These are phyloP conservation scores for Paraconiothyrium sp. DNA, from an alignment of 2,329 filamentous ascomycete species.

Conservation along the genomic window DNA sequence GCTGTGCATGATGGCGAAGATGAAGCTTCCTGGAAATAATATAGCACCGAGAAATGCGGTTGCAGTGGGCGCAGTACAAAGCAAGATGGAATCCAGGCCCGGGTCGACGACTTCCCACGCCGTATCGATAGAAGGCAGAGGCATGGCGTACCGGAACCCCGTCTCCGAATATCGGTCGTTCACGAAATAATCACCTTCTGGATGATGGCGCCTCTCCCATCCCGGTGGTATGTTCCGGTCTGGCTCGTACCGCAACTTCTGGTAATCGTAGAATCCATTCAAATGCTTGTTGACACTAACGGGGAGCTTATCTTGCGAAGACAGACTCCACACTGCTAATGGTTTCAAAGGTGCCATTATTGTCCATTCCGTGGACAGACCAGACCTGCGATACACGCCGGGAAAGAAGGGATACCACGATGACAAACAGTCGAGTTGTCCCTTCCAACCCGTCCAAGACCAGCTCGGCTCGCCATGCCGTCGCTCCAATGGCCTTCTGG, in stretches of 20 bases:
- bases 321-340: neutral
- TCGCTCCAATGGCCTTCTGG: neutral
- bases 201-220: slow-evolving; percentile 11
- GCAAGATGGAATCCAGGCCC: neutral
- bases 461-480: slow-evolving; percentile 17
- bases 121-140: neutral
- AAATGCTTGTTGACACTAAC: neutral
- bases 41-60: neutral
- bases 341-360: neutral
- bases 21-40: neutral
- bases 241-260: neutral
- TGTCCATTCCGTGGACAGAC: neutral
- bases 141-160: slow-evolving; percentile 5
- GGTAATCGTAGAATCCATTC: slow-evolving; percentile 16
- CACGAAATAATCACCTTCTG: slow-evolving; percentile 10
- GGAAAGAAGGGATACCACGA: slow-evolving; percentile 11
- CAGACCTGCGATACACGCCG: slow-evolving; percentile 1
- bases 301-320: neutral
- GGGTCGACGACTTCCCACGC: neutral
- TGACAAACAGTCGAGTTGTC: slow-evolving; percentile 1
- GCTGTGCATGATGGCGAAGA: neutral
- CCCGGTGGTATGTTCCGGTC: neutral
- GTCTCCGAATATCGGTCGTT: neutral
- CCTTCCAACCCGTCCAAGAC: slow-evolving; percentile 21
- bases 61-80: neutral